Conservation (phyloP, 495 filamentous ascomycete genomes). For the Penicillium malachiteum region DNA sequence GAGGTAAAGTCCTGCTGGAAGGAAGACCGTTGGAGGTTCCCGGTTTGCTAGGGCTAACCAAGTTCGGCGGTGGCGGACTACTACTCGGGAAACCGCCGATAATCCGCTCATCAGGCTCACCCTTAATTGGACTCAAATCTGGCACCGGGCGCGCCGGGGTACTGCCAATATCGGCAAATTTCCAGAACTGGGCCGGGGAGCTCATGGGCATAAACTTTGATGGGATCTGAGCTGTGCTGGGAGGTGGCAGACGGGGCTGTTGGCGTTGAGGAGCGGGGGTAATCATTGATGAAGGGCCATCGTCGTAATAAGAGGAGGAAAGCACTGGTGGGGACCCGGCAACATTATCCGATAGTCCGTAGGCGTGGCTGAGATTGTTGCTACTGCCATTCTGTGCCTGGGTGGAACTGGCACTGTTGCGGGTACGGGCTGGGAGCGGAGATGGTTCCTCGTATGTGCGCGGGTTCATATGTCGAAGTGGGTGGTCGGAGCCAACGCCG, state of each 20-base stretch:
- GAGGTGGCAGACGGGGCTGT: slow-evolving; percentile 79
- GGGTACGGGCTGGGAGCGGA: slow-evolving; percentile 51
- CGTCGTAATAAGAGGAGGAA: slow-evolving; percentile 63
- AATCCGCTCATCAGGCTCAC: slow-evolving; percentile 42
- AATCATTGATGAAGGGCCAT: slow-evolving; percentile 60
- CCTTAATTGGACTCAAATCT: slow-evolving; percentile 62
- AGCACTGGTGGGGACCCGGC: slow-evolving; percentile 68
- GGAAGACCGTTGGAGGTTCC: slow-evolving; percentile 38
- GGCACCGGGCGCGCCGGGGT: slow-evolving; percentile 68
- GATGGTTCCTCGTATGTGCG: slow-evolving; percentile 56
- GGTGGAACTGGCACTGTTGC: slow-evolving; percentile 32
- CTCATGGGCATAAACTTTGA: slow-evolving; percentile 94
- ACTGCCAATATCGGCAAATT: slow-evolving; percentile 67
- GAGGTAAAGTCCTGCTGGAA: slow-evolving; percentile 37
- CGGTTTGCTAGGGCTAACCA: slow-evolving; percentile 48
- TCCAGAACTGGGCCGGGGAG: slow-evolving; percentile 97
- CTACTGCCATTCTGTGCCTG: slow-evolving; percentile 44
- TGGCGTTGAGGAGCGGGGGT: slow-evolving; percentile 84
- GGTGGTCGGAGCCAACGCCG: slow-evolving; percentile 34
- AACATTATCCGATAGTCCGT: slow-evolving; percentile 58
- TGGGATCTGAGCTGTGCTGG: slow-evolving; percentile 83
- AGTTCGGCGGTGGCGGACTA: slow-evolving; percentile 56
- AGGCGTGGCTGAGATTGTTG: slow-evolving; percentile 51
- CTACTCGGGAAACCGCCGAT: slow-evolving; percentile 63
- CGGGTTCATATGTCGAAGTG: slow-evolving; percentile 33